Base-by-base conservation (phyloP, 192 early-diverging fungal species). In the Backusella macrospora region DNA sequence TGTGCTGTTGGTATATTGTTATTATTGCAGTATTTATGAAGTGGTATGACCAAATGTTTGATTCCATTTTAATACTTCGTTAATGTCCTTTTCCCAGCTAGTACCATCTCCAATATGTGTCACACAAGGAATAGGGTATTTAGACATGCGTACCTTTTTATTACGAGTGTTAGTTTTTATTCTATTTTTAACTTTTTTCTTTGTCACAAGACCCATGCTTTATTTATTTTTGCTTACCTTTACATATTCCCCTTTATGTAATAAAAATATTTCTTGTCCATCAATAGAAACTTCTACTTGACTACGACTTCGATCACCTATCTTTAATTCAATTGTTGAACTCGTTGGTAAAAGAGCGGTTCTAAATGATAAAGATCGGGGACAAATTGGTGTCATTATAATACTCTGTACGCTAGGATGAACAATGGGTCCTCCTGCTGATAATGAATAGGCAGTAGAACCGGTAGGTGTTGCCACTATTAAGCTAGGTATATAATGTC, bases 401-500 rank as follows among this genome's bases (percentile, higher is more conserved):
- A 95, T 79, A 29, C 87, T 87, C 40, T 92, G 89, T 55, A 95
- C 90, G 7, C 88, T 85, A 34, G 93, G 93, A 64, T 95, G 92
- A 9, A 94, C 86, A 65, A 95, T 94, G 0, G 93, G 93, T 0
- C 93, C 93, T 49, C 93, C 91, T 65, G 95, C 93, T 16, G 93
- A 95, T 18, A 97, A 84, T 2, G 91, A 92, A 76, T 97, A 97
- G 0, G 96, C 96, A 0, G 96, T 97, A 18, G 94, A 96, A 9
- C 96, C 96, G 4, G 96, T 97, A 3, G 96, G 95, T 6, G 96
- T 94, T 8, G 90, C 88, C 12, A 96, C 89, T 55, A 97, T 95
- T 38, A 92, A 78, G 7, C 89, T 82, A 81, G 83, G 74, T 0
- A 81, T 82, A 64, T 34, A 29, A 62, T 15, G 26, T 18, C 29